Evolutionary conservation across 1,139 yeast genomes (phyloP).

Genomic region (Zygotorulaspora mrakii): DNA sequence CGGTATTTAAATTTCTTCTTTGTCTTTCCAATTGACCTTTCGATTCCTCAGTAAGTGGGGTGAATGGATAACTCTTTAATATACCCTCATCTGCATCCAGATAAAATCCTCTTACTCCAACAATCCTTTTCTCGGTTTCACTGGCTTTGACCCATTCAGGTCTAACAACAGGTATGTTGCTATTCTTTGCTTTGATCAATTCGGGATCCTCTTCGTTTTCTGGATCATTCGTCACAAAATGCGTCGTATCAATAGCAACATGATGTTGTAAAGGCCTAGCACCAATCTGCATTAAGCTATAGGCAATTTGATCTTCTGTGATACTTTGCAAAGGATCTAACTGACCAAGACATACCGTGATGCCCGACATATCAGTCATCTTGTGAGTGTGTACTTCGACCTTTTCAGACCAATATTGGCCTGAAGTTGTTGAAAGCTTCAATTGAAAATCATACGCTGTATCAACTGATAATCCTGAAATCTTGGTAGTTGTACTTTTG

Average conservation of each 20-base stretch:
- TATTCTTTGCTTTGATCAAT: constrained; percentile 68
- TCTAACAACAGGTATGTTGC: constrained; percentile 89
- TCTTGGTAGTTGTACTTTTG: constrained; percentile 74
- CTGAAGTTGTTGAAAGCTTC: constrained; percentile 84
- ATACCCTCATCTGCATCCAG: constrained; percentile 44
- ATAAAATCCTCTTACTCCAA: constrained; percentile 86
- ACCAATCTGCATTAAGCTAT: constrained; percentile 66
- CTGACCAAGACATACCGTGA: constrained; percentile 86
- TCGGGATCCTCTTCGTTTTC: constrained; percentile 31
- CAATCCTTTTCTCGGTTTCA: constrained; percentile 81
- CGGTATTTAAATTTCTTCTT: constrained; percentile 9
- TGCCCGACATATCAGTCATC: constrained; percentile 94
- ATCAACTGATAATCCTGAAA: constrained; percentile 89
- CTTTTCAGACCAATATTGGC: constrained; percentile 65
- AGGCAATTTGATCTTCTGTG: constrained; percentile 57
- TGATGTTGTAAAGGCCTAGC: constrained; percentile 72
- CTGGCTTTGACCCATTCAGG: constrained; percentile 98
- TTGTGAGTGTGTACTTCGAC: constrained; percentile 80
- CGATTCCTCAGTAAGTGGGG: constrained; percentile 21
- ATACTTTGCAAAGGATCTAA: constrained; percentile 60
- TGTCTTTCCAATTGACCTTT: constrained; percentile 17
- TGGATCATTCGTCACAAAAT: constrained; percentile 72
- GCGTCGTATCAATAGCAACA: constrained; percentile 90
- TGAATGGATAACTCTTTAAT: constrained; percentile 36
- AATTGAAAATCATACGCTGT: constrained; percentile 76